A percentile compares a stretch with the other conserved stretches of the same genome.
phyloP scores from a whole-genome alignment of 2,329 filamentous ascomycete species.

The Aureobasidium sp. region DNA sequence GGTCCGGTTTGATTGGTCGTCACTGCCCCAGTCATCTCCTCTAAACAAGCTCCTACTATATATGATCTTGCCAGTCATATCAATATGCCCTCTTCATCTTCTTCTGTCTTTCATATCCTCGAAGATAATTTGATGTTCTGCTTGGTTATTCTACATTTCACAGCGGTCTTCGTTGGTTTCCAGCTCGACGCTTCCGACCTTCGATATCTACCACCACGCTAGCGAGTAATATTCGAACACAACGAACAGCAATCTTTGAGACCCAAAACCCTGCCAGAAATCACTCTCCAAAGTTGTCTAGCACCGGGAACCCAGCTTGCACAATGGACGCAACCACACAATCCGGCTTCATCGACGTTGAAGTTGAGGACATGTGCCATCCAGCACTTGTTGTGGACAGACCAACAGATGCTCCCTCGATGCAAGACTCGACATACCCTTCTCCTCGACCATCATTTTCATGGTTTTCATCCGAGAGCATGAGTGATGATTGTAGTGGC shows the following conservation, averaged over 20 bases:
- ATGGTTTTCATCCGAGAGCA: neutral
- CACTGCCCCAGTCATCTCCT: neutral
- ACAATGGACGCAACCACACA: neutral
- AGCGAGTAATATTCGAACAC: neutral
- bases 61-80: neutral
- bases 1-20: conserved; percentile 1
- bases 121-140: neutral
- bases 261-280: neutral
- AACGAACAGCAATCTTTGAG: neutral
- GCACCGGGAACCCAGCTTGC: too few relatives aligned
- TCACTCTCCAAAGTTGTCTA: neutral
- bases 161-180: neutral
- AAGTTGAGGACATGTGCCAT: neutral
- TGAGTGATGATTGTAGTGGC: conserved; percentile 5
- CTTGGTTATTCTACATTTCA: neutral
- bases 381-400: neutral
- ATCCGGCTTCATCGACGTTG: neutral
- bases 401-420: neutral
- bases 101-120: neutral
- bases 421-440: conserved; percentile 4
- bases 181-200: neutral
- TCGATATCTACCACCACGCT: neutral
- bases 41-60: neutral
- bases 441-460: neutral
- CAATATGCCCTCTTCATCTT: neutral